Conservation (phyloP, 257 asterid species). For the Solanum lycopersicoides region DNA sequence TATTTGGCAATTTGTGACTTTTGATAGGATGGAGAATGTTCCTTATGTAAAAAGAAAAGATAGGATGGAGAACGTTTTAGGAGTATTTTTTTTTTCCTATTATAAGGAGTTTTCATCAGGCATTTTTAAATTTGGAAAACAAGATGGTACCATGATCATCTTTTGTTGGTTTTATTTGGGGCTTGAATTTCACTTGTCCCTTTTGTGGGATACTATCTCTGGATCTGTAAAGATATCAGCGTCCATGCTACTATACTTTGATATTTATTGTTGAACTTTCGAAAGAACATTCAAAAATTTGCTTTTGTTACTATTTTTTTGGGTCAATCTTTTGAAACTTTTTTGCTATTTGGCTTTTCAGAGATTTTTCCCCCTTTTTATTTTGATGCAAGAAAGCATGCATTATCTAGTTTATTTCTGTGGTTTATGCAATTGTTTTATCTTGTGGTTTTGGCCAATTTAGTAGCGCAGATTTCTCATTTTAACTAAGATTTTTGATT, state of each 20-base stretch:
- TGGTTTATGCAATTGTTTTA: neutral
- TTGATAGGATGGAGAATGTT: neutral
- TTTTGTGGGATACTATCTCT: neutral
- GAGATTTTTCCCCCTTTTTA: neutral
- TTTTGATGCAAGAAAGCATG: neutral
- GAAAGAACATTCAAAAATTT: neutral
- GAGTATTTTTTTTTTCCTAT: neutral
- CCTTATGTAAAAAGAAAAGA: neutral
- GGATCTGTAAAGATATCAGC: neutral
- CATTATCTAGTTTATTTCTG: neutral
- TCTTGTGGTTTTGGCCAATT: neutral
- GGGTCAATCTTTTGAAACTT: neutral
- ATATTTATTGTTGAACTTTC: neutral
- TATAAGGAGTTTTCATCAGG: neutral
- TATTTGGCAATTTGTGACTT: neutral
- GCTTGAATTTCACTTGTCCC: neutral
- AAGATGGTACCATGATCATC: neutral
- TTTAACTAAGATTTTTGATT: neutral
- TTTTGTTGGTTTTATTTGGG: neutral
- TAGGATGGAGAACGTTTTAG: neutral
- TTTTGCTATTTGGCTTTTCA: neutral
- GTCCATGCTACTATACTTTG: neutral
- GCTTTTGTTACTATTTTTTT: neutral
- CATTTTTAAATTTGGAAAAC: neutral
- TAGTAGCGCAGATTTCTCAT: neutral